These are phyloP conservation scores for Neopestalotiopsis clavispora DNA, from an alignment of 2,329 filamentous ascomycete genomes.

Conservation along the genomic window DNA sequence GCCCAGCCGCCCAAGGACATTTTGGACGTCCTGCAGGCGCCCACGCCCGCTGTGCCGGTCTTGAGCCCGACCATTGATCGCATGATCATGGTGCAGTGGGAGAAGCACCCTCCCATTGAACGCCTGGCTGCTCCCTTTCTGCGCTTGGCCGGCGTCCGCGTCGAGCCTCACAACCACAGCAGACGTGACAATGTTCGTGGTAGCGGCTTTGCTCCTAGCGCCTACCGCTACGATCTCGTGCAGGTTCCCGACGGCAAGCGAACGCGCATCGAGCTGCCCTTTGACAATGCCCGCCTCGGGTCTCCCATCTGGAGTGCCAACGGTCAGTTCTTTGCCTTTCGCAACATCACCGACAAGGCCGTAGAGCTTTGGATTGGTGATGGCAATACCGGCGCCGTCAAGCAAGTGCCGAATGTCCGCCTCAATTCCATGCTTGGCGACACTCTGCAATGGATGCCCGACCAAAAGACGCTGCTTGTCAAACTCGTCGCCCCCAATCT, in stretches of 20 bases:
- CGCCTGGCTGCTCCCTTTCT: conserved; percentile 8
- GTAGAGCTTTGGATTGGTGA: conserved; percentile 9
- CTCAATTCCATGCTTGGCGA: conserved; percentile 8
- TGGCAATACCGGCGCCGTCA: background rate
- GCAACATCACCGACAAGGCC: background rate
- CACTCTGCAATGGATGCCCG: conserved; percentile 7
- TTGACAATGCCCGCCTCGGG: background rate
- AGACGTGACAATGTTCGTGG: conserved; percentile 4
- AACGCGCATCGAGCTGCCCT: background rate
- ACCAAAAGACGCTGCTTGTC: conserved; percentile 8
- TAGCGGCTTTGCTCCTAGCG: background rate
- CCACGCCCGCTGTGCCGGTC: background rate
- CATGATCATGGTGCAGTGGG: conserved; percentile 15
- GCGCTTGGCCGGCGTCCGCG: conserved; percentile 9
- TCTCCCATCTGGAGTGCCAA: conserved; percentile 1
- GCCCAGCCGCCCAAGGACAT: conserved; percentile 1
- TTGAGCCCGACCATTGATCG: conserved; percentile 1
- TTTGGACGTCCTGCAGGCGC: conserved; percentile 6
- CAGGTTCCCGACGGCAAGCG: conserved; percentile 3
- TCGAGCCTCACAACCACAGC: conserved; percentile 14
- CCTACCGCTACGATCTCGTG: conserved; percentile 8
- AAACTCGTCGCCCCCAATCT: background rate
- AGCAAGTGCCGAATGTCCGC: background rate
- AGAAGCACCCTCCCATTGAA: conserved; percentile 42
- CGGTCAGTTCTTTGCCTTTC: conserved; percentile 1